Base-by-base conservation (phyloP, 2,329 filamentous ascomycete species). In the Aspergillus tubingensis region DNA sequence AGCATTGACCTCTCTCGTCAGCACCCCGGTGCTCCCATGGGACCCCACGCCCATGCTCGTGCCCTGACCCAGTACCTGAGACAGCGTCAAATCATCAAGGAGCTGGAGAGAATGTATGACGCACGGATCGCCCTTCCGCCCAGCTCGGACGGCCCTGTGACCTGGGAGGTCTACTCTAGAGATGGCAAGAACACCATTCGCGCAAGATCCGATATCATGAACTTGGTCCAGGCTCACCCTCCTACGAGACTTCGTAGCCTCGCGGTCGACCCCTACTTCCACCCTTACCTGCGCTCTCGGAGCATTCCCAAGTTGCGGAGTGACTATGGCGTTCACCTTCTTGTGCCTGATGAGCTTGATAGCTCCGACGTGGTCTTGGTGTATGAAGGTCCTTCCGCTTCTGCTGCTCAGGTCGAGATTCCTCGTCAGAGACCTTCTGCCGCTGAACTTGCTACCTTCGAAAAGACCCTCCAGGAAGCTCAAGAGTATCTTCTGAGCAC, bases 31-130 rank as follows among this genome's bases (percentile, higher is more conserved):
- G 88, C 89, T 15, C 86, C 90, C 32, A 83, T 84, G 58, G 91
- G 91, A 54, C 86, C 91, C 10, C 86, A 91, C 57, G 82, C 84
- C 8, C 94, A 99, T 73, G 94, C 93, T 11, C 88, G 89, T 62
- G 90, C 94, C 68, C 82, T 99, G 59, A 95, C 93, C 1, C 88
- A 91, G 57, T 99, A 99, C 77, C 83, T 98, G 54, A 88, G 88
- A 58, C 87, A 95, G 70, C 89, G 91, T 49, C 86, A 88, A 68
- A 91, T 94, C 67, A 89, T 98, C 68, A 86, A 91, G 68, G 87
- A 92, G 54, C 83, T 99, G 13, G 92, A 97, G 80, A 86, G 85
- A 61, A 79, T 86, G 51, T 91, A 96, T 76, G 86, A 90, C 70
- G 89, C 92, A n/a, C 91, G 91, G 74, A 96, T 98, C 74, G 91